phyloP scores from a whole-genome alignment of 805 yeast genomes.

The Candida vaughaniae region DNA sequence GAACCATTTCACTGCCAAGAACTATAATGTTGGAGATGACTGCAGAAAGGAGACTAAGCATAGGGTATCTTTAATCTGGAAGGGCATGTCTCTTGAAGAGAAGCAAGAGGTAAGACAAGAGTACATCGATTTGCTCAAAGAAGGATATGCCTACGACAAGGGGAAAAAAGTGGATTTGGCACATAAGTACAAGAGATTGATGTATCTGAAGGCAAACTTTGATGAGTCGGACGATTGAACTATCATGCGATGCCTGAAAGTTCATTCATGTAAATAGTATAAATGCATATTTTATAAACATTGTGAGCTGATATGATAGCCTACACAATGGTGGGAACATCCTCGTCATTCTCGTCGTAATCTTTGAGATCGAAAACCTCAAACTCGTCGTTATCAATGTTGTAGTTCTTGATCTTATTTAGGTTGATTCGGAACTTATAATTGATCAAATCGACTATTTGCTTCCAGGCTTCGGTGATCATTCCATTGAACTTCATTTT shows the following conservation, averaged over 20 bases:
- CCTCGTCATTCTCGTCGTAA: conserved; percentile 26
- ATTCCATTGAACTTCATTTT: conserved; percentile 18
- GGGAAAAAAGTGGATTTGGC: conserved; percentile 10
- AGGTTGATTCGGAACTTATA: conserved; percentile 14
- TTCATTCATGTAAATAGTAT: too few species aligned
- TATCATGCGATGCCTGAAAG: too few species aligned
- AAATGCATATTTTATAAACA: too few species aligned
- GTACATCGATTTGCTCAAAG: conserved; percentile 22
- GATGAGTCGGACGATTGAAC: too few species aligned
- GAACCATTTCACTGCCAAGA: conserved; percentile 26
- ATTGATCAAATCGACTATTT: conserved; percentile 8
- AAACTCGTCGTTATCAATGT: conserved; percentile 19
- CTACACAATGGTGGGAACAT: conserved; percentile 25
- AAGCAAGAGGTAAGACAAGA: conserved; percentile 28
- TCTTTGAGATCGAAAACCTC: conserved; percentile 23
- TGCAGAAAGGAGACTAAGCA: conserved; percentile 6
- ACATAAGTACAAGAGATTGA: conserved; percentile 8
- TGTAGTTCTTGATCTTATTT: conserved; percentile 6
- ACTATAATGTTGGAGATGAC: background rate
- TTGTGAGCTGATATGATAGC: background rate
- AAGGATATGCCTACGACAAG: conserved; percentile 11
- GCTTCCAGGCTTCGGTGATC: conserved; percentile 19
- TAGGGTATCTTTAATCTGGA: conserved; percentile 23
- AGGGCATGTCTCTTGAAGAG: conserved; percentile 21
- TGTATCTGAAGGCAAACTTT: too few species aligned